A percentile compares a stretch with the other conserved stretches of the same genome.
phyloP scores from a whole-genome alignment of 192 early-diverging fungal species.

The Podila epicladia region DNA sequence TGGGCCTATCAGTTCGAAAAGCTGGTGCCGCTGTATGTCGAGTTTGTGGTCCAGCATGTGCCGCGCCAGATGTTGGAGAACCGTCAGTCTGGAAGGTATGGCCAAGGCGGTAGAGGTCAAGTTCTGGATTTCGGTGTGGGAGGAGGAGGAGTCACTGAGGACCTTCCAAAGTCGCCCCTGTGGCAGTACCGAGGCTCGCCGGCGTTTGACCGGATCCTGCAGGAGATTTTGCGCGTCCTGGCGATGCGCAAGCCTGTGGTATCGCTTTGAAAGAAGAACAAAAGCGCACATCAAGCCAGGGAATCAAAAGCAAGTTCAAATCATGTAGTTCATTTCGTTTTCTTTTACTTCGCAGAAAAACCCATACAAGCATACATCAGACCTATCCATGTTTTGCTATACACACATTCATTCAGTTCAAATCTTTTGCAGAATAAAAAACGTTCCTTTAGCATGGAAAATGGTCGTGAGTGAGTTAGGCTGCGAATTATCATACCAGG shows the following conservation, averaged over 20 bases:
- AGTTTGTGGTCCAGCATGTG: conserved; percentile 32
- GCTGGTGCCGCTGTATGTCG: conserved; percentile 26
- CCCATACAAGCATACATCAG: too few species aligned
- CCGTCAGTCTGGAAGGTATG: not conserved
- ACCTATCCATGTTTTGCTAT: too few species aligned
- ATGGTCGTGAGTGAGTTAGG: too few species aligned
- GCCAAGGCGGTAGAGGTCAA: not conserved
- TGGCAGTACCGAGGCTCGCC: not conserved
- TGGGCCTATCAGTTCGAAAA: conserved; percentile 29
- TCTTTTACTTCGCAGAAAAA: too few species aligned
- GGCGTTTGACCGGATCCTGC: not conserved
- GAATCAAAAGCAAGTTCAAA: too few species aligned
- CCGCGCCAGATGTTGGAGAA: not conserved
- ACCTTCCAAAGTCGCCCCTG: not conserved
- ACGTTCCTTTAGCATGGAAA: too few species aligned
- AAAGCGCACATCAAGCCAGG: too few species aligned
- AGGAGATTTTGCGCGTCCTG: not conserved
- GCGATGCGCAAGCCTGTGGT: not conserved
- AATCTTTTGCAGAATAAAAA: too few species aligned
- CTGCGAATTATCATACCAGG: too few species aligned
- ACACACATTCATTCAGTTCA: too few species aligned
- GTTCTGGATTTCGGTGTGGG: not conserved
- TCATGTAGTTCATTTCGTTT: too few species aligned
- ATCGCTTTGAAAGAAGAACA: too few species aligned
- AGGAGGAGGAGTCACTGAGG: not conserved